Conservation (phyloP, 495 filamentous ascomycete genomes). For the Podospora conica region DNA sequence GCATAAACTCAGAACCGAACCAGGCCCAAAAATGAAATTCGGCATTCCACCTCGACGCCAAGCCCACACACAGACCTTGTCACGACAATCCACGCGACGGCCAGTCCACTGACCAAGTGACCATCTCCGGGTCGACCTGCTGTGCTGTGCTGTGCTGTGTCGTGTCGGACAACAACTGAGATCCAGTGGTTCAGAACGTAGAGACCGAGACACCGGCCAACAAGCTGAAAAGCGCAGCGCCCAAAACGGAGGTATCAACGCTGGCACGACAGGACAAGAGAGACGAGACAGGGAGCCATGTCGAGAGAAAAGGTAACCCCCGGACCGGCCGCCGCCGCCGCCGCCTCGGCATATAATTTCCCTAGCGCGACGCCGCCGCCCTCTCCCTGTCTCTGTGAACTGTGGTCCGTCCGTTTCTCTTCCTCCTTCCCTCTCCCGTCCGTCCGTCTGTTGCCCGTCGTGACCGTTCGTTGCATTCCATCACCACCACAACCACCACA, state of each 20-base stretch:
- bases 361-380: background rate
- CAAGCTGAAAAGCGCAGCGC: background rate
- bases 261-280: background rate
- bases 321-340: slow-evolving; percentile 1
- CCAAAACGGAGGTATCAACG: background rate
- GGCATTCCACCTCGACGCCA: background rate
- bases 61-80: background rate
- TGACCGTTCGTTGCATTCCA: slow-evolving; percentile 19
- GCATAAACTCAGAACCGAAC: no score
- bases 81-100: background rate
- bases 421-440: background rate
- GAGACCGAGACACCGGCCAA: background rate
- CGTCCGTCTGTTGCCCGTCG: slow-evolving; percentile 20
- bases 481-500: background rate
- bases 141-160: background rate
- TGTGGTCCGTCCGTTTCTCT: slow-evolving; percentile 1
- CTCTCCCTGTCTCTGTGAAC: background rate
- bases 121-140: background rate
- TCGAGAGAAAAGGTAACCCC: background rate
- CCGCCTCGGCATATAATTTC: slow-evolving; percentile 3
- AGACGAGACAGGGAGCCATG: slow-evolving; percentile 3
- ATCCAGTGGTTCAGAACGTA: background rate
- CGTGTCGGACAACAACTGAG: background rate
- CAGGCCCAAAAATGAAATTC: background rate
- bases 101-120: background rate